These are phyloP conservation scores for Anacardium occidentale DNA, from an alignment of 345 rosid genomes.

Conservation along the genomic window DNA sequence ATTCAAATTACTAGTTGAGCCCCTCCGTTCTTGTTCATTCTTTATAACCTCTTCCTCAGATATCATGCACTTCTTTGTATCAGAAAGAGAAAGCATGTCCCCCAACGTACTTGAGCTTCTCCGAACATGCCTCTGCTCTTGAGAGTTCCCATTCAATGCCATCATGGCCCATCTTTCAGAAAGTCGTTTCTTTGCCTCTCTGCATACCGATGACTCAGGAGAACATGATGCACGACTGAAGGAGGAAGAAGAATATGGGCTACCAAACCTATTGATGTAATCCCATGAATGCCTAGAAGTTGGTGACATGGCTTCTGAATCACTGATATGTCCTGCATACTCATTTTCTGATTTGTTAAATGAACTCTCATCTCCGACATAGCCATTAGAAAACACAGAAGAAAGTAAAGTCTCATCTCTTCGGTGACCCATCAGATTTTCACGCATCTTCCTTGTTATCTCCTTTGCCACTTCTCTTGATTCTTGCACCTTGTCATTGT, in stretches of 20 bases:
- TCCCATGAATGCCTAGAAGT: constrained; percentile 89
- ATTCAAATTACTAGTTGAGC: constrained; percentile 45
- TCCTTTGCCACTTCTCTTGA: constrained; percentile 62
- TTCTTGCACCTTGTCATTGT: constrained; percentile 53
- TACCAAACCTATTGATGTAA: constrained; percentile 60
- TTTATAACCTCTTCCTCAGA: constrained; percentile 39
- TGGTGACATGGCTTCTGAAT: constrained; percentile 74
- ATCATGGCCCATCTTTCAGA: constrained; percentile 98
- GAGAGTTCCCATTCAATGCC: constrained; percentile 61
- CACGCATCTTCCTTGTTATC: constrained; percentile 50
- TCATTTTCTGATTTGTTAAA: constrained; percentile 67
- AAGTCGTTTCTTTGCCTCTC: constrained; percentile 71
- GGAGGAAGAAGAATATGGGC: constrained; percentile 66
- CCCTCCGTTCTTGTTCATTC: constrained; percentile 43
- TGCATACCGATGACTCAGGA: constrained; percentile 86
- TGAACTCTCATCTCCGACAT: constrained; percentile 82
- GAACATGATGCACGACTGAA: constrained; percentile 72
- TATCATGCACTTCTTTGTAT: constrained; percentile 40
- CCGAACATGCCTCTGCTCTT: constrained; percentile 43
- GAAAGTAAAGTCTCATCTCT: constrained; percentile 79
- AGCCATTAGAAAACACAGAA: constrained; percentile 82
- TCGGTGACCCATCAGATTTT: constrained; percentile 52
- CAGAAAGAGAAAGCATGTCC: constrained; percentile 91
- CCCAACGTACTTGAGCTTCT: constrained; percentile 82
- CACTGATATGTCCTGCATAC: constrained; percentile 62